phyloP scores from a whole-genome alignment of 139 green algal species.

The Ettlia oleoabundans region DNA sequence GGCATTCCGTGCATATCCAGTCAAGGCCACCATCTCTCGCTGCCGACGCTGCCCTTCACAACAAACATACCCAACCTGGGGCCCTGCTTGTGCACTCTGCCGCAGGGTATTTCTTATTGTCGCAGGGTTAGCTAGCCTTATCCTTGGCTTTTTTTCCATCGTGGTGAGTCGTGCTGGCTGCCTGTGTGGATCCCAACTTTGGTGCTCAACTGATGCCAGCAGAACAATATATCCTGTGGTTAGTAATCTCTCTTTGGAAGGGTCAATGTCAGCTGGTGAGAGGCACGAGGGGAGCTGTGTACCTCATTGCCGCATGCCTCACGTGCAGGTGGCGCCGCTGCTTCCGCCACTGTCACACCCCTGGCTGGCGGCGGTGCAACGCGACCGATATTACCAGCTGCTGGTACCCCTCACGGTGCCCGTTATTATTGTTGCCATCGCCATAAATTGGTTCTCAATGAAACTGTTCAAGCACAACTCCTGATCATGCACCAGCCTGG shows the following conservation, averaged over 20 bases:
- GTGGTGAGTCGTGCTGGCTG: constrained; percentile 15
- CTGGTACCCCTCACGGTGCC: constrained; percentile 49
- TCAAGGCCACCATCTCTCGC: background rate
- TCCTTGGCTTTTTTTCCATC: background rate
- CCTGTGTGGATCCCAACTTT: too few relatives aligned
- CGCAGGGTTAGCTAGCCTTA: background rate
- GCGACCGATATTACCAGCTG: constrained; percentile 43
- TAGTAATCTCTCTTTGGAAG: too few relatives aligned
- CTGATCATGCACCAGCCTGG: too few relatives aligned
- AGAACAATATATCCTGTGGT: too few relatives aligned
- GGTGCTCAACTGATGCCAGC: too few relatives aligned
- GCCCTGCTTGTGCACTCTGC: background rate
- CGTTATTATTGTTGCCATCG: constrained; percentile 43
- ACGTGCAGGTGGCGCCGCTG: constrained; percentile 30
- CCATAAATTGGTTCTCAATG: constrained; percentile 54
- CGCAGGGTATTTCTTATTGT: constrained; percentile 20
- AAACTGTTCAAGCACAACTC: constrained; percentile 62
- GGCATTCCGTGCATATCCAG: background rate
- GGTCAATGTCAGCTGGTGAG: too few relatives aligned
- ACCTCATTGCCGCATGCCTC: too few relatives aligned
- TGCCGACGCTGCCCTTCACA: background rate
- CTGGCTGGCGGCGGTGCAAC: constrained; percentile 21
- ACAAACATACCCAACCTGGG: too few relatives aligned
- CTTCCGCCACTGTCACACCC: constrained; percentile 4
- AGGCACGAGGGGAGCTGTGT: too few relatives aligned